A percentile compares a stretch with the other conserved stretches of the same genome.
Conservation (phyloP, 257 asterid genomes). For the Catharanthus roseus region DNA sequence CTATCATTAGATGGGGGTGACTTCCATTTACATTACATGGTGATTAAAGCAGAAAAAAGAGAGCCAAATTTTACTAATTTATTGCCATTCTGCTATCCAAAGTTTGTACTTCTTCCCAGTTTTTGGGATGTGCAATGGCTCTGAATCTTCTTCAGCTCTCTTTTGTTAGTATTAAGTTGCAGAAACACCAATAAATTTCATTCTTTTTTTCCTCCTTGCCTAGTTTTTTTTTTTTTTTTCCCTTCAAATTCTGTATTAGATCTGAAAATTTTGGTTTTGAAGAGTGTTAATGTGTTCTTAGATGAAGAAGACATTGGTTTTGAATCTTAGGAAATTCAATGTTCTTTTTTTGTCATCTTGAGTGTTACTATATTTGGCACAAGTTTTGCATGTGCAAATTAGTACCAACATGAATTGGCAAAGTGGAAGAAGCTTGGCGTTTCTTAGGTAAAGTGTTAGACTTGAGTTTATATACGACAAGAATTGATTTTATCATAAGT, state of each 20-base stretch:
- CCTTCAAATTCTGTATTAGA: conserved; percentile 1
- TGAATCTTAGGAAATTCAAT: not conserved
- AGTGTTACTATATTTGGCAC: not conserved
- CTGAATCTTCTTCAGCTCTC: conserved; percentile 8
- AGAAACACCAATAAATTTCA: conserved; percentile 14
- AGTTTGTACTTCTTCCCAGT: no score
- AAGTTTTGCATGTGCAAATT: not conserved
- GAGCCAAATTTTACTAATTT: conserved; percentile 13
- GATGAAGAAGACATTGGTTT: not conserved
- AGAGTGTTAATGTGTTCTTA: not conserved
- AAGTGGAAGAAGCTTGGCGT: no score
- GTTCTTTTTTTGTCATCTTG: not conserved
- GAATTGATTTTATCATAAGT: no score
- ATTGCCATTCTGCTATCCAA: no score
- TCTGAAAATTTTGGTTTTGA: not conserved
- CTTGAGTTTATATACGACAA: no score
- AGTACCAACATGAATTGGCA: no score
- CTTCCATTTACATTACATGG: not conserved
- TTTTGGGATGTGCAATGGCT: conserved; percentile 20
- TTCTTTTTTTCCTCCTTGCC: conserved; percentile 1
- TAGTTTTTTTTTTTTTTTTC: not conserved
- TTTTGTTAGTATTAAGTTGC: conserved; percentile 13
- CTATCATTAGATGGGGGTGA: conserved; percentile 87
- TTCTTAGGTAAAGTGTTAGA: no score
- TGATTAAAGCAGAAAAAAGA: not conserved